These are phyloP conservation scores for Musa schizocarpa DNA, from an alignment of 176 grass and related monocot genomes.

Conservation along the genomic window DNA sequence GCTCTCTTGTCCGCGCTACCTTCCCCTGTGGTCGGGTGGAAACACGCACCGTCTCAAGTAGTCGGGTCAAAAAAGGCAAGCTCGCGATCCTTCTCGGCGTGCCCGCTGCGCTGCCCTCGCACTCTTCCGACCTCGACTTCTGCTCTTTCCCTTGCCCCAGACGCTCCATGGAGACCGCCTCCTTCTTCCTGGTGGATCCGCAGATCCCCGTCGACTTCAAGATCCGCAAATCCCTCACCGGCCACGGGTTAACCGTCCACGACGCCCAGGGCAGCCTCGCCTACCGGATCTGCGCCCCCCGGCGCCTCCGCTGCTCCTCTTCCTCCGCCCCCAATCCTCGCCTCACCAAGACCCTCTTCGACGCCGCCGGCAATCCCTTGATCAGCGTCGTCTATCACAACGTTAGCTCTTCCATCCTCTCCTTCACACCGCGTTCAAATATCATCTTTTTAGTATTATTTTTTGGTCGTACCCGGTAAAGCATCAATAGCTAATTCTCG, in stretches of 20 bases:
- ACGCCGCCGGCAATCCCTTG: constrained; percentile 31
- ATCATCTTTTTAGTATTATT: no score
- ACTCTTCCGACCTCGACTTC: no score
- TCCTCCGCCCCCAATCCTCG: background rate
- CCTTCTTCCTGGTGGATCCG: background rate
- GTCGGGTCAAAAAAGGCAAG: no score
- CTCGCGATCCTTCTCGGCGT: no score
- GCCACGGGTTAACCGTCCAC: constrained; percentile 28
- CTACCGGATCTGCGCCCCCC: constrained; percentile 18
- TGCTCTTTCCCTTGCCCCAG: no score
- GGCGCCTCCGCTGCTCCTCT: background rate
- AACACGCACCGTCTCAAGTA: no score
- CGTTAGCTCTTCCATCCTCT: constrained; percentile 10
- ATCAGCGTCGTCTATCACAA: constrained; percentile 31
- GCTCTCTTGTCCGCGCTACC: no score
- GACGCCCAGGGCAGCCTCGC: constrained; percentile 34
- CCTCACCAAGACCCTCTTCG: constrained; percentile 31
- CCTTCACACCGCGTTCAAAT: background rate
- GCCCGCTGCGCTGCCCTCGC: no score
- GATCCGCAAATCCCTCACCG: constrained; percentile 28
- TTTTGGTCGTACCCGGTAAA: background rate
- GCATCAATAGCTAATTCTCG: background rate
- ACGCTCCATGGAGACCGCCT: background rate
- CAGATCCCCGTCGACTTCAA: constrained; percentile 44
- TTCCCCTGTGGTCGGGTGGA: no score